Evolutionary conservation across 2,329 filamentous ascomycete genomes (phyloP), one percentile per base, ranked within the genome.

Genomic region (Phyllosticta ampelicida): DNA sequence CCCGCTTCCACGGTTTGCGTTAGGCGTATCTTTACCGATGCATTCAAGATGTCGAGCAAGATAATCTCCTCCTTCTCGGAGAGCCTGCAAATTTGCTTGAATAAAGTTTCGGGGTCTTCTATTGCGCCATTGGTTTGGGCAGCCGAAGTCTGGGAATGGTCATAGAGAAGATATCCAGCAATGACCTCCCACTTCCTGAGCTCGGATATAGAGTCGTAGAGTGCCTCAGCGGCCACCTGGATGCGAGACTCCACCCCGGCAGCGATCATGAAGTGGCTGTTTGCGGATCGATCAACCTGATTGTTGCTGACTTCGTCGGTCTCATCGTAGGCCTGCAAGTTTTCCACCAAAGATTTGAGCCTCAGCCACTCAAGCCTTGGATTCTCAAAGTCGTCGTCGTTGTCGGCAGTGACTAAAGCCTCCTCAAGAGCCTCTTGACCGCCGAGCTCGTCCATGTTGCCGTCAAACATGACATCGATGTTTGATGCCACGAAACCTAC

Each of bases 401-500:
- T 85, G n/a, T 88, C 82, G 44, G 81, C 79, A 1, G 82, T 82
- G 9, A 84, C 82, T 59, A 95, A 80, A 9, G 84, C 77, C 66
- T 96, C 91, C 51, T 89, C 83, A 9, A 96, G 75, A 0, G 77
- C 80, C 63, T 94, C 89, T 56, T 85, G 81, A 21, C 92, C 91
- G 49, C 89, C 89, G 59, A 96, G 82, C 56, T 94, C 87, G 60
- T 97, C 91, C 3, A 92, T 75, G 67, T 87, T 90, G 55, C 81
- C 80, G 29, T 90, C 86, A 62, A 90, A 90, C 3, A 87, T 79
- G 66, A 96, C 91, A 48, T 87, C 81, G 48, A 97, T 86, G 64
- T 90, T 92, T 60, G 89, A 87, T 18, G 88, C 85, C 66, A 99
- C 97, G 77, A 99, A 99, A 11, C 81, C 82, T 20, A 92, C 89